Evolutionary conservation across 208 protist genomes (phyloP), one percentile per base, ranked within the genome.

Genomic region (Acanthamoeba royreba): DNA sequence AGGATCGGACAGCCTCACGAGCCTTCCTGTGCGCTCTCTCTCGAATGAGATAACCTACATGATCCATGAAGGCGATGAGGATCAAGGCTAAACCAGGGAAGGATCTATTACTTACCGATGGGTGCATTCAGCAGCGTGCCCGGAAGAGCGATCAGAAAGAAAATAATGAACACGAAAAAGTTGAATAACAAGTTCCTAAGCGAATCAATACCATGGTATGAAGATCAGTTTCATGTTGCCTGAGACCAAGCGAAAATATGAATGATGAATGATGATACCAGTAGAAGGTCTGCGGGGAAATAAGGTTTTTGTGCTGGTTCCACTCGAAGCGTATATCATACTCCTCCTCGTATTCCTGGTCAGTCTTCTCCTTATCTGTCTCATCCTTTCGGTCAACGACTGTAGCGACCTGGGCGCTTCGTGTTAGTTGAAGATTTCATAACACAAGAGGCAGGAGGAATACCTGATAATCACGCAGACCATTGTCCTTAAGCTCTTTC

Each of bases 101-200:
- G 53, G 25, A n/a, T 79, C 28, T 35, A 19, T 35, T 97, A 69
- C 69, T 96, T 33, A 47, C 97, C 98, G 61, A 98, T 96, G 0
- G 98, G 97, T 42, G 97, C 72, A 35, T 96, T 97, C 2, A 98
- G 96, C 28, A 98, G 93, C 28, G 97, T 96, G 90, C 98, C 98
- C 19, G 98, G 98, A 3, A 98, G 95, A 63, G 98, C 95, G 66
- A 98, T 96, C 19, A 98, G 96, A 7, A 88, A 93, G 96, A 97
- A 97, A 63, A 98, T 88, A 74, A 98, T 96, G 40, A 98, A 95
- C 22, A 97, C 96, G 88, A 98, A 97, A 43, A 81, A 47, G 25
- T 43, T 55, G 49, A 31, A 5, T 17, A 22, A 25, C 72, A 92
- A 42, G 13, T 53, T 47, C 42, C 35, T 55, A n/a, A 4, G 4